These are phyloP conservation scores for Cladosporium cucumerinum DNA, from an alignment of 2,329 filamentous ascomycete species.

Conservation along the genomic window DNA sequence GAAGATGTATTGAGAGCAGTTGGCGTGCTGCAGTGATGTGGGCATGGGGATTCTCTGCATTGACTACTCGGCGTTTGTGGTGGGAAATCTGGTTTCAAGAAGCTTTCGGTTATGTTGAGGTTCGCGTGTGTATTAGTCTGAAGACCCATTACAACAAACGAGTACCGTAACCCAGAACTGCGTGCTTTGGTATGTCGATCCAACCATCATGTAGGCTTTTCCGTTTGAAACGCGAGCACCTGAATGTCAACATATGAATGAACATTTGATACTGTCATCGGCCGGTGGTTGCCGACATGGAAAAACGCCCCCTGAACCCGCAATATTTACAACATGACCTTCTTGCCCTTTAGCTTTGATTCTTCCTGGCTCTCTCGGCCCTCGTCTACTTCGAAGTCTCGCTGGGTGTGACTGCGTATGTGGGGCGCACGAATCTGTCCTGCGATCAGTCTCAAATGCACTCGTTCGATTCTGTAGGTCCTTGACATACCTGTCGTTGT, in stretches of 20 bases:
- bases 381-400: slow-evolving; percentile 54
- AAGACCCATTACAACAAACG: neutral
- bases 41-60: neutral
- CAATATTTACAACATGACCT: slow-evolving; percentile 14
- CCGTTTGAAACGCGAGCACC: neutral
- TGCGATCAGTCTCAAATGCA: neutral
- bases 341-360: slow-evolving; percentile 3
- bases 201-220: neutral
- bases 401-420: slow-evolving; percentile 67
- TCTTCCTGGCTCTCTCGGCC: neutral
- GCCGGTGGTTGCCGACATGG: slow-evolving; percentile 14
- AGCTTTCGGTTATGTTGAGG: neutral
- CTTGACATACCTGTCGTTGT: slow-evolving; percentile 72
- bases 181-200: neutral
- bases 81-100: neutral
- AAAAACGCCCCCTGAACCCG: slow-evolving; percentile 13
- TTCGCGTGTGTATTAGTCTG: neutral
- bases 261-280: slow-evolving; percentile 16
- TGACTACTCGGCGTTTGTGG: neutral
- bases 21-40: slow-evolving; percentile 4
- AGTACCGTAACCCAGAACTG: neutral
- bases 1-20: slow-evolving; percentile 60
- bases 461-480: neutral
- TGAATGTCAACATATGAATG: slow-evolving; percentile 3
- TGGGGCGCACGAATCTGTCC: slow-evolving; percentile 73